Percentiles rank a stretch among this genome's conserved stretches.
Conservation (phyloP, 345 rosid genomes). For the Geranium rotundifolium region DNA sequence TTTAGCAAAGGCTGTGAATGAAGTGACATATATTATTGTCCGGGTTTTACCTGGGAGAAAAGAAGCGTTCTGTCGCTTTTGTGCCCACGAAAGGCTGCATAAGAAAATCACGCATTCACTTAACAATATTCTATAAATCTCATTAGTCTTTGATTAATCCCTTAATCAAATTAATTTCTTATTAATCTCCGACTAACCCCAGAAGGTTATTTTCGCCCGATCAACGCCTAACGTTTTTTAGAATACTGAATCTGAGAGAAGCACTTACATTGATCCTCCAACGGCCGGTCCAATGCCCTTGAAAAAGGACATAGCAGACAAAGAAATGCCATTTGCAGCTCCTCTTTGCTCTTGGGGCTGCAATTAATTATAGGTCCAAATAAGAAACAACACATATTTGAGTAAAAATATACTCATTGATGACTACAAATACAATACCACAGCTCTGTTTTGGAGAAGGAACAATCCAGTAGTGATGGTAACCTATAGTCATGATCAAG, state of each 20-base stretch:
- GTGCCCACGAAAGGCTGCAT: constrained; percentile 47
- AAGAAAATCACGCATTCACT: neutral
- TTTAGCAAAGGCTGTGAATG: neutral
- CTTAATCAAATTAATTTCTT: no score
- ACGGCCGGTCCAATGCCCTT: constrained; percentile 48
- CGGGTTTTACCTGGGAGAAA: constrained; percentile 32
- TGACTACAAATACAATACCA: constrained; percentile 22
- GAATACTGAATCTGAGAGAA: neutral
- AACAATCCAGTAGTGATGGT: constrained; percentile 42
- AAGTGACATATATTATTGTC: no score
- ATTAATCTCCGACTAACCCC: no score
- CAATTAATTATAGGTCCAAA: constrained; percentile 2
- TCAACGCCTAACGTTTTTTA: neutral
- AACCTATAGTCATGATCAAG: constrained; percentile 17
- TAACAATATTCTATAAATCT: no score
- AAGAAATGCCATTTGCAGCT: constrained; percentile 43
- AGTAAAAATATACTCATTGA: neutral
- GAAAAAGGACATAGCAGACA: constrained; percentile 42
- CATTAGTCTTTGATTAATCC: no score
- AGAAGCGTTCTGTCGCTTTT: constrained; percentile 23
- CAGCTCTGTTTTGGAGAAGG: constrained; percentile 43
- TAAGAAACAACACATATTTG: neutral
- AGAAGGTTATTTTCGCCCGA: no score
- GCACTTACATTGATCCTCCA: constrained; percentile 36
- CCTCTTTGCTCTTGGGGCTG: constrained; percentile 43